Conservation (phyloP, 768 basidiomycete genomes). For the Amanita pseudoporphyria region DNA sequence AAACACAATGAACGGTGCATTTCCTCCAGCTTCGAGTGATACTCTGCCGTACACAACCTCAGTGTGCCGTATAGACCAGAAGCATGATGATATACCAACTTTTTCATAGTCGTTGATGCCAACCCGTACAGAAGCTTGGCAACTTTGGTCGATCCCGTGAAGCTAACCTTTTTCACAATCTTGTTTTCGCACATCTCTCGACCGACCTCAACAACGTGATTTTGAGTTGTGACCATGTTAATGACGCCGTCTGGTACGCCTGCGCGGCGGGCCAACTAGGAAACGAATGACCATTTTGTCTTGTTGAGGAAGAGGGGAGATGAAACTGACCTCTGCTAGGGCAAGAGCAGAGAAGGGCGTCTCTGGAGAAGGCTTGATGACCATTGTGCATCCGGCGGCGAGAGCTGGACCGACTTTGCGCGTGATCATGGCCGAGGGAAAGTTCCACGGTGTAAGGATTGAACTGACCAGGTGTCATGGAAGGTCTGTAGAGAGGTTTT, state of each 20-base stretch:
- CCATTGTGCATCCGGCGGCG: conserved; percentile 93
- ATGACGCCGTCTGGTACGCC: conserved; percentile 93
- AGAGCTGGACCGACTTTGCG: conserved; percentile 86
- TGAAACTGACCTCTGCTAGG: conserved; percentile 63
- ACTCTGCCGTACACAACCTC: conserved; percentile 18
- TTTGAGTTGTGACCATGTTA: conserved; percentile 86
- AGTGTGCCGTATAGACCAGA: neutral
- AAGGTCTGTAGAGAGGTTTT: too few relatives aligned
- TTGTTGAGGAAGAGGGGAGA: neutral
- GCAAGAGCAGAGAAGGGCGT: conserved; percentile 92
- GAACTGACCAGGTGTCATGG: conserved; percentile 37
- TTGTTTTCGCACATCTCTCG: conserved; percentile 91
- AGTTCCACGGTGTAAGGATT: conserved; percentile 85
- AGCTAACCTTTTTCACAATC: conserved; percentile 78
- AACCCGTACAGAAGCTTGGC: conserved; percentile 68
- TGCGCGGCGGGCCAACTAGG: conserved; percentile 76
- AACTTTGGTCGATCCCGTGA: conserved; percentile 82
- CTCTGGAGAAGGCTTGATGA: conserved; percentile 93
- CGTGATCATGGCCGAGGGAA: conserved; percentile 91
- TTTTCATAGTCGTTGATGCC: conserved; percentile 73
- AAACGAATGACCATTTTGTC: neutral
- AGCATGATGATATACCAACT: conserved; percentile 33
- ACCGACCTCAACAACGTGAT: conserved; percentile 79
- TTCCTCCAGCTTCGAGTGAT: conserved; percentile 89
- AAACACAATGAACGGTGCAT: conserved; percentile 95